Conservation (phyloP, 208 protist genomes). For the Acanthamoeba lenticulata region DNA sequence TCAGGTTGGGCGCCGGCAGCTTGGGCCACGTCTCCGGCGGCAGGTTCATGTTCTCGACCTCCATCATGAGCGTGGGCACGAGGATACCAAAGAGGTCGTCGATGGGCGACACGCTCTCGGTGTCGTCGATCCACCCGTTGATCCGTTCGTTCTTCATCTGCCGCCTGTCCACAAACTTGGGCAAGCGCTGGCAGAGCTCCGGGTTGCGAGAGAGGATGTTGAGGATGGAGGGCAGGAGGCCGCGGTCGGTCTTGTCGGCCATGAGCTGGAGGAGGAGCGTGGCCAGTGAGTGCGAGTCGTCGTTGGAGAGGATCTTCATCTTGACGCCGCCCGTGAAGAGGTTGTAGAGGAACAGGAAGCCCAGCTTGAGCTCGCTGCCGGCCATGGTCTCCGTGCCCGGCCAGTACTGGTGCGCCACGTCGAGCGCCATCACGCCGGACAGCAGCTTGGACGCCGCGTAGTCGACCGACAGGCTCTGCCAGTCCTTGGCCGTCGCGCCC, state of each 20-base stretch:
- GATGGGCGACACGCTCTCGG: constrained; percentile 53
- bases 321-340: constrained; percentile 74
- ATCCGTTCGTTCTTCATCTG: constrained; percentile 68
- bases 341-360: constrained; percentile 91
- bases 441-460: constrained; percentile 51
- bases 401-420: constrained; percentile 82
- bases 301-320: constrained; percentile 72
- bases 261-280: constrained; percentile 67
- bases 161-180: constrained; percentile 67
- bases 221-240: constrained; percentile 56
- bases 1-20: constrained; percentile 42
- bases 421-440: constrained; percentile 67
- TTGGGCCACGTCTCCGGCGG: constrained; percentile 52
- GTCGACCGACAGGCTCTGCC: constrained; percentile 63
- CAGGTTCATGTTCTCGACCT: constrained; percentile 66
- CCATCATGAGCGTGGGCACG: constrained; percentile 70
- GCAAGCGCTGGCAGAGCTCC: constrained; percentile 54
- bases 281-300: constrained; percentile 60
- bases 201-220: constrained; percentile 70
- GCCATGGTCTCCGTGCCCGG: constrained; percentile 88
- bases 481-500: constrained; percentile 53
- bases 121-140: constrained; percentile 69
- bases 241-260: constrained; percentile 64
- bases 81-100: constrained; percentile 67
- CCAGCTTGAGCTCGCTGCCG: constrained; percentile 87